Evolutionary conservation across 2,329 filamentous ascomycete genomes (phyloP).

Genomic region (Hymenotorrendiella dingleyae): DNA sequence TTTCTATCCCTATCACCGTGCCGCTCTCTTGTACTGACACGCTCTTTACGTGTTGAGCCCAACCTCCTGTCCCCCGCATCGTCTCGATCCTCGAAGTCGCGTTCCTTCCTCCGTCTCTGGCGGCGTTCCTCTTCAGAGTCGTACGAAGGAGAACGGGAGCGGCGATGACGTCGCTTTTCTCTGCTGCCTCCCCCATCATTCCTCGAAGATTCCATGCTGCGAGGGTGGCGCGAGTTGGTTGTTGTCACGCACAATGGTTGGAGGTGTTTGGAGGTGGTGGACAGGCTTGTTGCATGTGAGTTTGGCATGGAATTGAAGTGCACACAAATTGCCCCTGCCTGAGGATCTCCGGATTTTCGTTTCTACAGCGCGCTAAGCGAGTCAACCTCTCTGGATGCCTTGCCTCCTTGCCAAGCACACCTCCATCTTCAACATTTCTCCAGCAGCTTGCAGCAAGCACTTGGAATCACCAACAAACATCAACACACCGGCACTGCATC

Average conservation of each 20-base stretch:
- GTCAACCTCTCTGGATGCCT: background rate
- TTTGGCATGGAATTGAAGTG: background rate
- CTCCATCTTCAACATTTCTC: no score
- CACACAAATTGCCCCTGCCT: background rate
- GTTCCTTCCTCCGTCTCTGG: slow-evolving; percentile 16
- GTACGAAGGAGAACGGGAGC: slow-evolving; percentile 22
- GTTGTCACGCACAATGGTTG: background rate
- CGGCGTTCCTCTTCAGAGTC: slow-evolving; percentile 28
- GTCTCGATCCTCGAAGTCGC: slow-evolving; percentile 8
- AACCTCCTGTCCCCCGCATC: background rate
- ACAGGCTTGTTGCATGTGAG: background rate
- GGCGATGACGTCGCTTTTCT: slow-evolving; percentile 13
- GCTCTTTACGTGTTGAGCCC: slow-evolving; percentile 2
- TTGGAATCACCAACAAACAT: no score
- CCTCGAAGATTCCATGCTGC: slow-evolving; percentile 17
- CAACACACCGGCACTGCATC: no score
- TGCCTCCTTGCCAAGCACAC: background rate
- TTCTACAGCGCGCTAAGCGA: background rate
- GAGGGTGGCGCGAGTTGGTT: slow-evolving; percentile 1
- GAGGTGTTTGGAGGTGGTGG: background rate
- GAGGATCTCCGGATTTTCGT: background rate
- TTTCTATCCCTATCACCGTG: slow-evolving; percentile 19
- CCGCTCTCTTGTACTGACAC: slow-evolving; percentile 11
- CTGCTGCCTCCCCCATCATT: slow-evolving; percentile 17
- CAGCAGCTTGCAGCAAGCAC: no score